Evolutionary conservation across 805 yeast genomes (phyloP).

Genomic region (Metschnikowia sp.): DNA sequence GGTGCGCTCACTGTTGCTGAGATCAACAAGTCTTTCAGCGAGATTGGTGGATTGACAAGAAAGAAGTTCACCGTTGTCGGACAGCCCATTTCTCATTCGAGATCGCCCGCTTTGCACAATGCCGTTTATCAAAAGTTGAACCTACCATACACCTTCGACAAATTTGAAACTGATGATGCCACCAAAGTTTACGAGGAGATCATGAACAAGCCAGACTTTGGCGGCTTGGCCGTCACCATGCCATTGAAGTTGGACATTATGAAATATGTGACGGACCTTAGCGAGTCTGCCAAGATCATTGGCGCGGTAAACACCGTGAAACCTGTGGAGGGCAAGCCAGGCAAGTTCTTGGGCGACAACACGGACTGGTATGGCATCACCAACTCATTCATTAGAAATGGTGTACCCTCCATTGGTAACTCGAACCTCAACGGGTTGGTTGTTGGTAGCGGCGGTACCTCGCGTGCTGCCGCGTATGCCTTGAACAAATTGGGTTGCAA

Average conservation of each 20-base stretch:
- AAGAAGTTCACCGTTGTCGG: conserved; percentile 76
- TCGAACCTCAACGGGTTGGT: conserved; percentile 60
- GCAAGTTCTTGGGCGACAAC: conserved; percentile 71
- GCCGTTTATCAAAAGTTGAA: conserved; percentile 73
- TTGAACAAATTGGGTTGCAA: conserved; percentile 72
- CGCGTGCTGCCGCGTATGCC: conserved; percentile 92
- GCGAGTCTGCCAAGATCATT: conserved; percentile 74
- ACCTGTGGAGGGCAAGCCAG: conserved; percentile 38
- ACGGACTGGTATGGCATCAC: conserved; percentile 94
- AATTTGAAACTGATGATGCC: conserved; percentile 67
- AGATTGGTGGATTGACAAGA: conserved; percentile 59
- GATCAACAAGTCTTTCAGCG: conserved; percentile 53
- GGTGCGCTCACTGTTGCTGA: conserved; percentile 70
- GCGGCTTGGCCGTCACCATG: conserved; percentile 95
- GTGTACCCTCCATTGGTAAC: conserved; percentile 47
- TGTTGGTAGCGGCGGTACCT: conserved; percentile 97
- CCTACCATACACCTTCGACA: conserved; percentile 67
- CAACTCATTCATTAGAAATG: conserved; percentile 60
- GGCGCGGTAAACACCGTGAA: conserved; percentile 93
- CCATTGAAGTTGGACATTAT: conserved; percentile 86
- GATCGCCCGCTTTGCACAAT: conserved; percentile 85
- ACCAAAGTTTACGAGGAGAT: conserved; percentile 51
- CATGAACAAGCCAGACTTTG: conserved; percentile 53
- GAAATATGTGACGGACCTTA: conserved; percentile 58
- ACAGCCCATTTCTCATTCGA: conserved; percentile 77